phyloP scores from a whole-genome alignment of 23 red algal genomes.

The Chondrus crispus region DNA sequence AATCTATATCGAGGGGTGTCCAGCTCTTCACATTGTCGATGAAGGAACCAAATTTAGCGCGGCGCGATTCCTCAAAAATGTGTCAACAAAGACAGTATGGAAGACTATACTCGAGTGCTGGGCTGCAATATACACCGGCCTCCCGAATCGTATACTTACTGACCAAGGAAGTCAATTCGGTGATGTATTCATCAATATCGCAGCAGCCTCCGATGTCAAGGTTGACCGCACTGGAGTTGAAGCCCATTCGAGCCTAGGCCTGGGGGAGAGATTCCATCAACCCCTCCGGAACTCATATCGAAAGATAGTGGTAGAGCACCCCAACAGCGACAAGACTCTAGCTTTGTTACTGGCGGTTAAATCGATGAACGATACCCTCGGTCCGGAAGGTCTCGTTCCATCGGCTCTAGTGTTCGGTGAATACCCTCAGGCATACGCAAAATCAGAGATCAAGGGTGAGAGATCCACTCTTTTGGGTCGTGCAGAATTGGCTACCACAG shows the following conservation, averaged over 20 bases:
- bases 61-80: background rate
- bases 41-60: background rate
- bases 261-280: slow-evolving; percentile 15
- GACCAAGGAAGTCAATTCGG: background rate
- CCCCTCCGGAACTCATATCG: background rate
- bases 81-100: background rate
- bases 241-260: background rate
- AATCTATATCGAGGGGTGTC: slow-evolving; percentile 10
- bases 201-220: background rate
- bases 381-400: background rate
- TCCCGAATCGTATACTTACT: background rate
- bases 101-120: background rate
- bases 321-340: background rate
- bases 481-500: background rate
- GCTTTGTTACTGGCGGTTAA: slow-evolving; percentile 4
- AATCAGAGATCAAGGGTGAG: background rate
- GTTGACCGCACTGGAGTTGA: background rate
- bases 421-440: background rate
- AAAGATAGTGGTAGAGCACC: background rate
- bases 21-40: slow-evolving; percentile 2
- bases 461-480: background rate
- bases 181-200: background rate
- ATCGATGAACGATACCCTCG: slow-evolving; percentile 3
- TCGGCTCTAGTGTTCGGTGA: slow-evolving; percentile 12
- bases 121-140: slow-evolving; percentile 13